Evolutionary conservation across 441 rosid species (phyloP).

Genomic region (Brassica hybrid): DNA sequence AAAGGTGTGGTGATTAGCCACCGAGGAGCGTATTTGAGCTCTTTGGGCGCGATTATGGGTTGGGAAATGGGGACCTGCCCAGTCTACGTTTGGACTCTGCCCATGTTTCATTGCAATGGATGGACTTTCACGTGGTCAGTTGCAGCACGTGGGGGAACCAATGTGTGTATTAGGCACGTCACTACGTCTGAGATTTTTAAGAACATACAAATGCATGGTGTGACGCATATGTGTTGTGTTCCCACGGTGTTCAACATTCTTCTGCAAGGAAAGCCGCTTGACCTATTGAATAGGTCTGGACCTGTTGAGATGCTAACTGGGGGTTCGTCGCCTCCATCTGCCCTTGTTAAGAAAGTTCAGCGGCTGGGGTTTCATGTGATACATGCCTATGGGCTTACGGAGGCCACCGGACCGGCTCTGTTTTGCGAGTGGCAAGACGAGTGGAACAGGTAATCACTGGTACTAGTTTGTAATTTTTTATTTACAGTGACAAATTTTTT

Average conservation of each 20-base stretch:
- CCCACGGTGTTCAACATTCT: conserved; percentile 64
- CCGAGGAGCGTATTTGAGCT: conserved; percentile 62
- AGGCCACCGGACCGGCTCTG: conserved; percentile 68
- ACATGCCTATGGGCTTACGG: conserved; percentile 70
- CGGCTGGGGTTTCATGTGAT: conserved; percentile 59
- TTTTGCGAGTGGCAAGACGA: conserved; percentile 71
- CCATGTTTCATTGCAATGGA: conserved; percentile 80
- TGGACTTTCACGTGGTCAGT: conserved; percentile 76
- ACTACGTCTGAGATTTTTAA: conserved; percentile 54
- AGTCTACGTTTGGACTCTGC: conserved; percentile 73
- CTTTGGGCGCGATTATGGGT: conserved; percentile 57
- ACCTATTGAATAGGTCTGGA: conserved; percentile 32
- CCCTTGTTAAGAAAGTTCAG: conserved; percentile 53
- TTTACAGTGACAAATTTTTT: neutral
- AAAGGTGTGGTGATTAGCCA: conserved; percentile 83
- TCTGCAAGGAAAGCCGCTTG: conserved; percentile 46
- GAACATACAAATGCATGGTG: conserved; percentile 50
- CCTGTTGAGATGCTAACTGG: conserved; percentile 60
- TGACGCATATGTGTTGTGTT: too few relatives aligned
- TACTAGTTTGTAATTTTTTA: neutral
- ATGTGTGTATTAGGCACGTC: conserved; percentile 60
- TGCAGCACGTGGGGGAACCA: conserved; percentile 77
- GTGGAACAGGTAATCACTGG: conserved; percentile 50
- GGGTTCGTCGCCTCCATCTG: conserved; percentile 63
- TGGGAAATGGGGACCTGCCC: conserved; percentile 69